Evolutionary conservation across 768 basidiomycete species (phyloP).

Genomic region (Leucosporidium scottii): DNA sequence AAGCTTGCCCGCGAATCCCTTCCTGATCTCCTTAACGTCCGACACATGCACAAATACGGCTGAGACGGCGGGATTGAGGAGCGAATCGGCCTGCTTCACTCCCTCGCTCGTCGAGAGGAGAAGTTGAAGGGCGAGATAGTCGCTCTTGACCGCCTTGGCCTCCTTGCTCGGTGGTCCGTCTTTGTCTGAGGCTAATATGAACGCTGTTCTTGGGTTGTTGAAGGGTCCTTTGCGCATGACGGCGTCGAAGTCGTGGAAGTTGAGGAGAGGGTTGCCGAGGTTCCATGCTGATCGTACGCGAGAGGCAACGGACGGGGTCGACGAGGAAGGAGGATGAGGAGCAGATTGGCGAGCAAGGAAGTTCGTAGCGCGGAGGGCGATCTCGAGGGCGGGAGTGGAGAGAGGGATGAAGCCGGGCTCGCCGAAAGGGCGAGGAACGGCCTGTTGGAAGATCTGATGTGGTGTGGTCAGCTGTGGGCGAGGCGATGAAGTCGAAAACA

Average conservation of each 20-base stretch:
- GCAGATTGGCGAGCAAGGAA: no score
- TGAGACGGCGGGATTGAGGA: background rate
- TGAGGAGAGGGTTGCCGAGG: background rate
- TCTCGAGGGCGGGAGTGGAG: no score
- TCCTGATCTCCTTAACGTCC: background rate
- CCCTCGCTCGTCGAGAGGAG: slow-evolving; percentile 3
- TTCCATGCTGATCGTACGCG: no score
- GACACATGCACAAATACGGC: slow-evolving; percentile 22
- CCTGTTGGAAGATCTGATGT: no score
- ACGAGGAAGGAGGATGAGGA: no score
- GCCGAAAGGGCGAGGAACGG: no score
- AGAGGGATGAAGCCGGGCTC: no score
- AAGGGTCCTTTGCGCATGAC: background rate
- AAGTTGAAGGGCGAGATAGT: slow-evolving; percentile 17
- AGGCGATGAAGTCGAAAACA: no score
- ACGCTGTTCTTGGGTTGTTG: background rate
- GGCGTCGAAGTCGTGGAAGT: slow-evolving; percentile 7
- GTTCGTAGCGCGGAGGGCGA: no score
- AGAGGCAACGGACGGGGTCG: no score
- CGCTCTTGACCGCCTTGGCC: background rate
- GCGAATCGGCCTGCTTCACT: slow-evolving; percentile 23
- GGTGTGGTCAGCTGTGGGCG: no score
- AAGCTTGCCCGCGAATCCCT: background rate
- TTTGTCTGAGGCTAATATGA: background rate
- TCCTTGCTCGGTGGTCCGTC: background rate